Percentiles rank a stretch among this genome's conserved stretches.
Evolutionary conservation across 75 land plant species (phyloP).

Genomic region (Cryptomeria japonica): DNA sequence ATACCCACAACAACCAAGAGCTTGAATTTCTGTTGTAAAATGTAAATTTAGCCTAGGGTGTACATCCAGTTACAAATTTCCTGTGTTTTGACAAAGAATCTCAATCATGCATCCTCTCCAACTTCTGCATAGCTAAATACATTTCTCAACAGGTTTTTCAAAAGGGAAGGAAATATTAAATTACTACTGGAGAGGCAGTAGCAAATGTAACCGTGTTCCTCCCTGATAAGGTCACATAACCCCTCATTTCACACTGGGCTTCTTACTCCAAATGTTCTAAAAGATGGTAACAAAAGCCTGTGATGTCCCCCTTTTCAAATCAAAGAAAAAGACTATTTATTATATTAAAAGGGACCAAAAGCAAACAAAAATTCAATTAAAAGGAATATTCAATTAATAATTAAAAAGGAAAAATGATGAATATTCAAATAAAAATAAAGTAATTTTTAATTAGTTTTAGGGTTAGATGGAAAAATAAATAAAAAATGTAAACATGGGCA

Average conservation of each 20-base stretch:
- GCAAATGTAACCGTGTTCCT: background rate
- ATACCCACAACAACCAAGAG: background rate
- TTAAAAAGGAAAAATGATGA: no score
- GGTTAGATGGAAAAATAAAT: no score
- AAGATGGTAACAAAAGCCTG: background rate
- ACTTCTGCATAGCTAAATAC: background rate
- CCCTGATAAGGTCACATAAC: background rate
- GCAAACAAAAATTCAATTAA: no score
- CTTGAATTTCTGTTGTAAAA: background rate
- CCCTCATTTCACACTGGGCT: background rate
- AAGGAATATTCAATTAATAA: no score
- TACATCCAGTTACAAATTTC: background rate
- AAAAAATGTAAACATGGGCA: no score
- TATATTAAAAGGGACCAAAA: no score
- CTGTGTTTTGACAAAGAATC: background rate
- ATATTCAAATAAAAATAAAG: no score
- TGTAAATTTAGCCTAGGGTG: background rate
- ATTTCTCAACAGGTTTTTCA: background rate
- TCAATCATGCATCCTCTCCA: background rate
- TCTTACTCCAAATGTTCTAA: background rate
- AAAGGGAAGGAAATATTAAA: background rate
- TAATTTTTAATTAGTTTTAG: no score
- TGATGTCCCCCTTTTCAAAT: no score
- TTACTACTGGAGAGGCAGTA: background rate
- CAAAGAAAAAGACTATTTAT: no score